phyloP scores from a whole-genome alignment of 2,329 filamentous ascomycete genomes.

The Scedosporium minutisporum region DNA sequence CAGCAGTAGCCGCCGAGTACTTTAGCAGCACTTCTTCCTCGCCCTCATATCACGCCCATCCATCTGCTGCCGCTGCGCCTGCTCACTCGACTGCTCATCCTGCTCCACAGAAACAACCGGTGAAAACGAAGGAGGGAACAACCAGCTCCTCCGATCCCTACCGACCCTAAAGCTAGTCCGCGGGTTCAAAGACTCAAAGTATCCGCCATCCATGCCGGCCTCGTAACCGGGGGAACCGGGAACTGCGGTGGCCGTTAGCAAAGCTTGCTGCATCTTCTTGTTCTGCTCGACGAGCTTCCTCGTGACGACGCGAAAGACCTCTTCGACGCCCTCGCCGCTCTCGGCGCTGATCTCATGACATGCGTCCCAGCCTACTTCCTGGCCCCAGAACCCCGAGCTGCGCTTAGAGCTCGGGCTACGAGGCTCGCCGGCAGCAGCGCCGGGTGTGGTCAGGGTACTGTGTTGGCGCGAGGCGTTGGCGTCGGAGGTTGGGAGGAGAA shows the following conservation, averaged over 20 bases:
- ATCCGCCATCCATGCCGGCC: conserved; percentile 33
- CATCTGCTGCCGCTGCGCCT: conserved; percentile 6
- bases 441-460: conserved; percentile 10
- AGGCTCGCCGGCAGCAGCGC: conserved; percentile 31
- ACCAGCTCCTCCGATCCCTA: conserved; percentile 48
- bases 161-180: conserved; percentile 46
- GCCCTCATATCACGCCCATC: conserved; percentile 13
- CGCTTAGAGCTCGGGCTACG: conserved; percentile 54
- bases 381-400: conserved; percentile 76
- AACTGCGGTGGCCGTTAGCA: conserved; percentile 43
- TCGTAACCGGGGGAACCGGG: conserved; percentile 39
- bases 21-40: conserved; percentile 18
- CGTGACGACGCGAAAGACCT: conserved; percentile 72
- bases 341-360: conserved; percentile 95
- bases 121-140: conserved; percentile 45
- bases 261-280: conserved; percentile 50
- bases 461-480: conserved; percentile 14
- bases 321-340: conserved; percentile 89
- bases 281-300: conserved; percentile 56
- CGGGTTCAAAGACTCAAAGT: conserved; percentile 39
- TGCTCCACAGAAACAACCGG: conserved; percentile 40
- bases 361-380: conserved; percentile 91
- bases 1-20: background rate
- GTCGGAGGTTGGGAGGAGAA: conserved; percentile 21
- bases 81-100: conserved; percentile 17